Percentiles rank a stretch among this genome's conserved stretches.
Evolutionary conservation across 2,329 filamentous ascomycete species (phyloP).

Genomic region (Ophiostoma fasciatum): DNA sequence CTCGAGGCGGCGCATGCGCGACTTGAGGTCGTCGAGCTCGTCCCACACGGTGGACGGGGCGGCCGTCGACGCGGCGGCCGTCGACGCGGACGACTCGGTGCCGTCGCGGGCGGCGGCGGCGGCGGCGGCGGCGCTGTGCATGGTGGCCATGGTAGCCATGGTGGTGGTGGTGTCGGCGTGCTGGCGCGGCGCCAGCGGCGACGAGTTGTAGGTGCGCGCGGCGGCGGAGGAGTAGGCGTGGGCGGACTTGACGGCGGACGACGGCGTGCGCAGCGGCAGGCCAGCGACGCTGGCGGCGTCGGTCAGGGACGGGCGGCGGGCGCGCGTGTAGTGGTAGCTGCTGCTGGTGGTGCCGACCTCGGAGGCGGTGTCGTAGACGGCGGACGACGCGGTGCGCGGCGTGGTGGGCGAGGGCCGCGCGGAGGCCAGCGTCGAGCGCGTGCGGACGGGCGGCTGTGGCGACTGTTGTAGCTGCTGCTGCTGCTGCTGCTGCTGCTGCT

Average conservation of each 20-base stretch:
- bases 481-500: no score
- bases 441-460: no score
- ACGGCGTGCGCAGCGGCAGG: conserved; percentile 26
- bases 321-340: no score
- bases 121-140: neutral
- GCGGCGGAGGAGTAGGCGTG: conserved; percentile 25
- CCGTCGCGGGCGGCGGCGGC: conserved; percentile 36
- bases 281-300: conserved; percentile 25
- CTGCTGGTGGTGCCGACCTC: conserved; percentile 15
- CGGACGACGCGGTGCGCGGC: conserved; percentile 31
- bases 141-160: conserved; percentile 20
- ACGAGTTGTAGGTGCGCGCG: conserved; percentile 39
- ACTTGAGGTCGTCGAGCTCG: conserved; percentile 89
- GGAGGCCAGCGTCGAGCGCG: no score
- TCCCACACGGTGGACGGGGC: conserved; percentile 95
- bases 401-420: conserved; percentile 29
- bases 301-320: conserved; percentile 31
- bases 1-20: conserved; percentile 79
- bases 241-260: conserved; percentile 27
- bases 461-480: no score
- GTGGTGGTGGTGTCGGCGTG: conserved; percentile 19
- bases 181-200: conserved; percentile 39
- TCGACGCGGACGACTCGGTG: conserved; percentile 78
- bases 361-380: conserved; percentile 29
- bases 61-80: conserved; percentile 69